A percentile compares a stretch with the other conserved stretches of the same genome.
These are phyloP conservation scores for Polygonum aviculare DNA, from an alignment of 148 eudicot species.

Conservation along the genomic window DNA sequence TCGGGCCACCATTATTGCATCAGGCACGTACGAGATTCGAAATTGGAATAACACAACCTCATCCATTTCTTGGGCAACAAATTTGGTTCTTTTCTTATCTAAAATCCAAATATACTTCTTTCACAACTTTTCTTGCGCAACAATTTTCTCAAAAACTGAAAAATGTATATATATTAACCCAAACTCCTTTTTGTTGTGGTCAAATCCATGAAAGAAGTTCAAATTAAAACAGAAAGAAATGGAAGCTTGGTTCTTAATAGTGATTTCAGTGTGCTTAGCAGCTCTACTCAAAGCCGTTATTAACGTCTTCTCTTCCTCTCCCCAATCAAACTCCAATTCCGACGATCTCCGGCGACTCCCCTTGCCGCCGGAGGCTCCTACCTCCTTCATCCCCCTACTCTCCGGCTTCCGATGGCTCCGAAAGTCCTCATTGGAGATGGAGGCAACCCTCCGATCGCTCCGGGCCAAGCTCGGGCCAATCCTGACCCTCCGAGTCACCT, in stretches of 20 bases:
- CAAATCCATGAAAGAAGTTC: no score
- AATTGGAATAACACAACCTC: no score
- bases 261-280: background rate
- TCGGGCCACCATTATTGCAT: no score
- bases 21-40: no score
- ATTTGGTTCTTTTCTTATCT: no score
- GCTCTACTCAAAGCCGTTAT: background rate
- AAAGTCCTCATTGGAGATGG: conserved; percentile 11
- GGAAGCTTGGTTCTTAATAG: background rate
- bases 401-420: conserved; percentile 7
- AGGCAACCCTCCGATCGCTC: conserved; percentile 11
- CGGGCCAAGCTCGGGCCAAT: conserved; percentile 25
- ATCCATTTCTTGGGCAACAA: no score
- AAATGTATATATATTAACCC: no score
- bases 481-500: conserved; percentile 11
- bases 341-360: background rate
- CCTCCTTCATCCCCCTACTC: conserved; percentile 3
- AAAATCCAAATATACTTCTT: no score
- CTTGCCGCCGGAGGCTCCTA: background rate
- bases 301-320: background rate
- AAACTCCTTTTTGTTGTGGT: no score
- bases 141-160: no score
- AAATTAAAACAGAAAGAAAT: background rate
- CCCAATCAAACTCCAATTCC: background rate
- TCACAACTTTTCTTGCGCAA: no score